Base-by-base conservation (phyloP, 495 filamentous ascomycete species). In the Pseudoneurospora amorphoporcata region DNA sequence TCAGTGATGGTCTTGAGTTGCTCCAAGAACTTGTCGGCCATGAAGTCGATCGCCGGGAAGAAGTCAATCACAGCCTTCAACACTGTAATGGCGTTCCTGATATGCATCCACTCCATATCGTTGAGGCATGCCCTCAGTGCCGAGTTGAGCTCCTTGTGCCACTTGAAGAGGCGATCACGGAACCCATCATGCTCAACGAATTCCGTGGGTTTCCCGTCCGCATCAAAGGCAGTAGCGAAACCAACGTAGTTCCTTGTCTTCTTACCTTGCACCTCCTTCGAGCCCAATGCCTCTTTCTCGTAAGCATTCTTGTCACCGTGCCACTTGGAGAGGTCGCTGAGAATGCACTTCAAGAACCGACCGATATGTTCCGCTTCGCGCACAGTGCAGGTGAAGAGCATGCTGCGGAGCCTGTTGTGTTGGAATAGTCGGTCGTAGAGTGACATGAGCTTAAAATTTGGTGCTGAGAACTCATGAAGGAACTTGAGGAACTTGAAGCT, bases 101-200 rank as follows among this genome's bases (percentile, higher is more conserved):
- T 97, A 79, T 97, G 94, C 94, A 97, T 98, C 86, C 95, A 99
- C 79, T 99, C 94, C 73, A 86, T 89, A 14, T 89, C 88, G 17
- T 87, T 86, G 37, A 98, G 85, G 80, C 94, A 97, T 23, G 83
- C 86, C 76, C 92, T 92, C 58, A 99, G 80, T 3, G 94, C 92
- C 19, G 81, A 84, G 76, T 89, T 88, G 39, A 99, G 82, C 38
- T 90, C 85, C 47, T 90, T 88, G 81, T 99, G 96, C 94, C 94
- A 99, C 75, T 92, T 92, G 84, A 91, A 93, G 19, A 97, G 85
- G 9, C 96, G 82, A 73, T 92, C 90, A 29, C 93, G 88, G 83
- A 93, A 99, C 39, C 93, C 90, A 76, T 97, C 93, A 79, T 90
- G 95, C 68, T 93, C 91, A 72, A 97, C 77, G 74, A 93, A 92